Base-by-base conservation (phyloP, 2,329 filamentous ascomycete genomes). In the Ascochyta pisi region DNA sequence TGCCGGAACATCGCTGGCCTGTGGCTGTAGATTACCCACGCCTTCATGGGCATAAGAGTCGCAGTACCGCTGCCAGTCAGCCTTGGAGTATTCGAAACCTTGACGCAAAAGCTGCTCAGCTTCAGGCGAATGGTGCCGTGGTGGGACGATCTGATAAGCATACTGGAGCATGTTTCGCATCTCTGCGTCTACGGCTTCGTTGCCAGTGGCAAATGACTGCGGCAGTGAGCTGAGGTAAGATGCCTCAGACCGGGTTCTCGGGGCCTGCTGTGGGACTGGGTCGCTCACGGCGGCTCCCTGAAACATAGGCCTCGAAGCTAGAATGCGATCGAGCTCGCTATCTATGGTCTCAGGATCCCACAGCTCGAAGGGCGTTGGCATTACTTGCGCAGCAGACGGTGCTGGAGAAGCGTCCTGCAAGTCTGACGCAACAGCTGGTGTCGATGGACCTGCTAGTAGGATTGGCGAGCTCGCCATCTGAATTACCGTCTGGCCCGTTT, bases 41-140 rank as follows among this genome's bases (percentile, higher is more conserved):
- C 15, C n/a, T 3, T 38, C 4, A 3, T 33, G 15, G 1, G 8
- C 19, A 16, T 27, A 19, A 13, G 26, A 50, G 8, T 46, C 35
- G 6, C 40, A 46, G 46, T 50, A 46, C 5, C 40, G 40, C 23
- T 45, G n/a, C 52, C 52, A 41, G 3, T 49, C 34, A 3, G 22
- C 2, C 8, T 9, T n/a, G 13, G 19, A 27, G 1, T 19, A 3
- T 7, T 50, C 35, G 6, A 24, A 22, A 5, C 4, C 37, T 4
- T 16, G 23, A 6, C 31, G 16, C 12, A 37, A 9, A 16, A 41
- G 29, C 19, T 38, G 16, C n/a, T 43, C 19, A 4, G 43, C 29
- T 34, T 27, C 38, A 15, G 16, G 15, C 13, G 3, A 12, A 3
- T 6, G 1, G 1, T 31, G 7, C 26, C 3, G 3, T 15, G 8